Evolutionary conservation across 257 asterid species (phyloP).

Genomic region (Solanum tarijense): DNA sequence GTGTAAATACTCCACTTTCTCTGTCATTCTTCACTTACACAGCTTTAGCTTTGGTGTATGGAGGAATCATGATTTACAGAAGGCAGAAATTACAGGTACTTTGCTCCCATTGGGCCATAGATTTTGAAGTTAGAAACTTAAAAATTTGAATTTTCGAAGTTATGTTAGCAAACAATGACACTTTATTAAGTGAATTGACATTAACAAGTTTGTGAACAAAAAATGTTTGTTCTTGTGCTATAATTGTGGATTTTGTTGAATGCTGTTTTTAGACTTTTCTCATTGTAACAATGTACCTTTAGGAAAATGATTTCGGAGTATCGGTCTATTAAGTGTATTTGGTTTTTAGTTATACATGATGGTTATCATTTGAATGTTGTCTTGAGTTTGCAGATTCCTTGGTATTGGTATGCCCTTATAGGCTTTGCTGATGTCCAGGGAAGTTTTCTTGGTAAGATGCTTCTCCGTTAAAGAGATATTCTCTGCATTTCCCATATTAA

Average conservation of each 20-base stretch:
- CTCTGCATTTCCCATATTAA: too few relatives aligned
- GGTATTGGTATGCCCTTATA: slow-evolving; percentile 66
- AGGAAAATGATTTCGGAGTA: neutral
- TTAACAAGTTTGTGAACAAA: neutral
- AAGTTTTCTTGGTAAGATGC: slow-evolving; percentile 46
- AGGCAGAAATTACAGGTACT: slow-evolving; percentile 48
- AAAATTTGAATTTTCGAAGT: neutral
- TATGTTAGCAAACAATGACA: neutral
- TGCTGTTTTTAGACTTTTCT: neutral
- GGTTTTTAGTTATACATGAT: neutral
- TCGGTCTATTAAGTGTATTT: neutral
- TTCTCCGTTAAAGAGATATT: neutral
- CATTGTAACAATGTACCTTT: neutral
- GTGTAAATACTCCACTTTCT: slow-evolving; percentile 63
- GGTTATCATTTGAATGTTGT: neutral
- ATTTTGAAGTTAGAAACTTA: neutral
- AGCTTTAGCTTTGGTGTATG: slow-evolving; percentile 48
- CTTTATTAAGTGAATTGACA: neutral
- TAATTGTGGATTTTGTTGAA: neutral
- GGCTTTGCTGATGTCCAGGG: slow-evolving; percentile 73
- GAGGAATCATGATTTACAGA: slow-evolving; percentile 44
- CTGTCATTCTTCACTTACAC: slow-evolving; percentile 47
- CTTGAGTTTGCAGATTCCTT: slow-evolving; percentile 43
- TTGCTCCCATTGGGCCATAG: neutral
- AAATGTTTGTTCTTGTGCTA: neutral